Evolutionary conservation across 1,284 basidiomycete species (phyloP).

Genomic region (Tilletia walkeri): DNA sequence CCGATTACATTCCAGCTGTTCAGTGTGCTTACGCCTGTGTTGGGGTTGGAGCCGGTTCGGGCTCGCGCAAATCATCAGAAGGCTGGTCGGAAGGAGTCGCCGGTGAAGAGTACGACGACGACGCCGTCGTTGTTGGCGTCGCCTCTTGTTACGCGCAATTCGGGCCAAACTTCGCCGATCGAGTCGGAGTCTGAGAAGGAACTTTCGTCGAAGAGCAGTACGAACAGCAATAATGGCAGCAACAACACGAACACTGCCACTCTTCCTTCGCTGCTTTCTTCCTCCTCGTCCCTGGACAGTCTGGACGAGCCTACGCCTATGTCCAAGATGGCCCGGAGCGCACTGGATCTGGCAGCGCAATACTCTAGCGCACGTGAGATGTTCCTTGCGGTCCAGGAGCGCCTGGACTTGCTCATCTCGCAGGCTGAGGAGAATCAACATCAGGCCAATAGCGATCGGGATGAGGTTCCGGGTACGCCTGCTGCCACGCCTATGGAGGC

Average conservation of each 20-base stretch:
- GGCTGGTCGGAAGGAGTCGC: background rate
- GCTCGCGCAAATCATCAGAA: background rate
- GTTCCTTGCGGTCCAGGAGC: slow-evolving; percentile 44
- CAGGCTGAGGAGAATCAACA: slow-evolving; percentile 20
- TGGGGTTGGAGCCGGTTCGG: slow-evolving; percentile 27
- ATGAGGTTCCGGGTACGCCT: background rate
- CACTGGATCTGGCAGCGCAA: slow-evolving; percentile 32
- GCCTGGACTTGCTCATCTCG: slow-evolving; percentile 29
- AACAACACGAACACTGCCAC: background rate
- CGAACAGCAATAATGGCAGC: too few relatives aligned
- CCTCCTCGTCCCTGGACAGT: slow-evolving; percentile 9
- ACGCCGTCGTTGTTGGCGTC: background rate
- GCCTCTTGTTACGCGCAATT: background rate
- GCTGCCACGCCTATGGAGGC: slow-evolving; percentile 24
- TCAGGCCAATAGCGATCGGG: slow-evolving; percentile 16
- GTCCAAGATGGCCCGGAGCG: slow-evolving; percentile 22
- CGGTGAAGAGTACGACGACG: background rate
- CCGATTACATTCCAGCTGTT: slow-evolving; percentile 33
- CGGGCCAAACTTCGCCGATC: background rate
- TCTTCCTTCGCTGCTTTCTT: background rate
- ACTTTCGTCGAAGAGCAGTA: background rate
- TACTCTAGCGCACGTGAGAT: slow-evolving; percentile 39
- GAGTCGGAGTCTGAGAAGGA: background rate
- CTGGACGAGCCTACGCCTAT: slow-evolving; percentile 16
- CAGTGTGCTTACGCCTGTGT: slow-evolving; percentile 32